A percentile compares a stretch with the other conserved stretches of the same genome.
Conservation (phyloP, 352 stramenopile species). For the Pythium scleroteichum region DNA sequence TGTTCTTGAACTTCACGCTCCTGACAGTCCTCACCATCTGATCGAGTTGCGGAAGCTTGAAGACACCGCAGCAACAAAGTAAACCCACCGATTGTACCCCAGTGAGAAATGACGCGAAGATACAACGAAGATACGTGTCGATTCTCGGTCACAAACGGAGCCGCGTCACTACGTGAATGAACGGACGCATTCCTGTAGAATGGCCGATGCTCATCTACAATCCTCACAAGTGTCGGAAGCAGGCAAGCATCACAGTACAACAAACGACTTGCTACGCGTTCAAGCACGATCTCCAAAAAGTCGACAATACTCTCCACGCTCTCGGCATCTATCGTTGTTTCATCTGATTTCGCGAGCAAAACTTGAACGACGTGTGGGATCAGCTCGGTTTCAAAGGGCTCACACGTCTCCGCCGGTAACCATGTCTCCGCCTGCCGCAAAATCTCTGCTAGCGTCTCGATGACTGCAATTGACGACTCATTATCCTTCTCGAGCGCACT, state of each 20-base stretch:
- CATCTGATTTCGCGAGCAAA: conserved; percentile 31
- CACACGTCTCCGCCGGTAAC: conserved; percentile 28
- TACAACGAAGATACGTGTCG: conserved; percentile 42
- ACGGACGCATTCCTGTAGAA: conserved; percentile 50
- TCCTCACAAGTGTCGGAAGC: conserved; percentile 46
- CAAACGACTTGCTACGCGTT: conserved; percentile 30
- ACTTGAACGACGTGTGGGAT: conserved; percentile 61
- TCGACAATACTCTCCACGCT: conserved; percentile 35
- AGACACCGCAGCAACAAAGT: conserved; percentile 47
- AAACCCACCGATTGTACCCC: conserved; percentile 58
- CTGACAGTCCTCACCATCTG: not conserved
- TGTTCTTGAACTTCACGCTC: conserved; percentile 1
- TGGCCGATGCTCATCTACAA: conserved; percentile 55
- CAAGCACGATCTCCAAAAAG: conserved; percentile 58
- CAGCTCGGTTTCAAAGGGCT: conserved; percentile 55
- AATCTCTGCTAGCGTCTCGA: conserved; percentile 15
- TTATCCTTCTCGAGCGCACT: conserved; percentile 44
- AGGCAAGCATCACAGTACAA: conserved; percentile 40
- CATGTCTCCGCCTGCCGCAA: conserved; percentile 20
- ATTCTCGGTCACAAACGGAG: conserved; percentile 8
- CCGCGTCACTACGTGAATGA: not conserved
- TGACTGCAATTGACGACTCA: conserved; percentile 7
- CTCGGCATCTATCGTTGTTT: conserved; percentile 29
- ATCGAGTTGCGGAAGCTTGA: conserved; percentile 13
- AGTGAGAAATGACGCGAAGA: conserved; percentile 51